Base-by-base conservation (phyloP, 805 yeast genomes). In the Kuraishia floccosa region DNA sequence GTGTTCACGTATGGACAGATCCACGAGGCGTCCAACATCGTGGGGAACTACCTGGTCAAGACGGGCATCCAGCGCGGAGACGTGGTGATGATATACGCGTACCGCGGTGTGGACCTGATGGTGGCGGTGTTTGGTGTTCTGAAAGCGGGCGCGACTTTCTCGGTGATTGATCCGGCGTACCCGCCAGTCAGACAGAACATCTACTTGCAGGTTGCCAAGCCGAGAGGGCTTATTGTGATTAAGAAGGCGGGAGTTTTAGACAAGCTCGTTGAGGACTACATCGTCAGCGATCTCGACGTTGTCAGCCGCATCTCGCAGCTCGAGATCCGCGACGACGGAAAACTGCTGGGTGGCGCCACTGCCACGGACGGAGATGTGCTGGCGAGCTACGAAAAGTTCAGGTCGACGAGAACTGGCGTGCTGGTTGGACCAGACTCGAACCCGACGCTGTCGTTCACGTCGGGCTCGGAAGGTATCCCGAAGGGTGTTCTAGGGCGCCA, bases 401-500 rank as follows among this genome's bases (percentile, higher is more conserved):
- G 65, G 39, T 63, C 66, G 32, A 54, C 65, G 22, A 71, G 85
- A 33, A 80, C 96, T 1, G 95, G 95, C 24, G 91, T 91, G 7
- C 58, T 77, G 26, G 97, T 91, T 23, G 98, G 98, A 1, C 99
- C 99, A 3, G 99, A 91, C 53, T 79, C 91, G 24, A 89, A 89
- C 47, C 99, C 99, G 30, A 91, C 99, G 6, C 65, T 91, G 32
- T 82, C 96, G 0, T 91, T 91, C 60, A 91, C 99, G 5, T 83
- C 95, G 14, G 99, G 99, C 20, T 83, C 95, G 5, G 99, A 91
- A 56, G 99, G 99, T 54, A 65, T 89, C 40, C 99, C 99, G 43
- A 91, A 91, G 59, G 99, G 99, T 63, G 99, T 91, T 16, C 68
- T 86, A 37, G 99, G 99, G 31, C 82, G 99, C 60, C 99, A 91